Evolutionary conservation across 352 stramenopile genomes (phyloP).

Genomic region (Pythium dissotocum): DNA sequence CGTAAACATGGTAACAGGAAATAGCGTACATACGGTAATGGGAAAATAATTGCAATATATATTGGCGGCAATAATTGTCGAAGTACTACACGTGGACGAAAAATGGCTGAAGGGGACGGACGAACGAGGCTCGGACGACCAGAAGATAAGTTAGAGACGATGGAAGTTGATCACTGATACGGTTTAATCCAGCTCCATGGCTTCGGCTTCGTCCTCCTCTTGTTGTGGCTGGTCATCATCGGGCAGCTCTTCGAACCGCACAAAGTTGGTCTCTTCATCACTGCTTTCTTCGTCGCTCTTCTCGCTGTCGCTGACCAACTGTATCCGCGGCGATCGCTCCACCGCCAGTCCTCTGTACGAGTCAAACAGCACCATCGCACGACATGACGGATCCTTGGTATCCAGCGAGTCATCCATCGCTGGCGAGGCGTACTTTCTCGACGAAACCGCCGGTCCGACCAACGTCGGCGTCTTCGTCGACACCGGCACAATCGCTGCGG

Average conservation of each 20-base stretch:
- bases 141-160: background rate
- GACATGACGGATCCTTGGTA: conserved; percentile 27
- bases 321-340: conserved; percentile 37
- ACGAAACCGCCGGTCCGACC: conserved; percentile 5
- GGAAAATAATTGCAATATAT: conserved; percentile 1
- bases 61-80: conserved; percentile 10
- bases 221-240: conserved; percentile 42
- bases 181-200: conserved; percentile 72
- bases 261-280: conserved; percentile 37
- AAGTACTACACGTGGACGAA: background rate
- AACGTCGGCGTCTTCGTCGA: conserved; percentile 4
- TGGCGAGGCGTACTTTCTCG: conserved; percentile 12
- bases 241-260: conserved; percentile 73
- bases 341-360: conserved; percentile 24
- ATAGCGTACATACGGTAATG: conserved; percentile 1
- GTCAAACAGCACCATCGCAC: conserved; percentile 63
- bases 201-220: conserved; percentile 32
- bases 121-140: background rate
- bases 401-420: background rate
- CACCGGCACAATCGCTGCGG: conserved; percentile 12
- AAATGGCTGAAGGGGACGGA: conserved; percentile 1
- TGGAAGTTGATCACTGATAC: background rate
- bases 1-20: background rate
- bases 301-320: conserved; percentile 53
- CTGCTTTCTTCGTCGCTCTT: conserved; percentile 13